Evolutionary conservation across 768 basidiomycete species (phyloP).

Genomic region (Boletus rubroflammeus): DNA sequence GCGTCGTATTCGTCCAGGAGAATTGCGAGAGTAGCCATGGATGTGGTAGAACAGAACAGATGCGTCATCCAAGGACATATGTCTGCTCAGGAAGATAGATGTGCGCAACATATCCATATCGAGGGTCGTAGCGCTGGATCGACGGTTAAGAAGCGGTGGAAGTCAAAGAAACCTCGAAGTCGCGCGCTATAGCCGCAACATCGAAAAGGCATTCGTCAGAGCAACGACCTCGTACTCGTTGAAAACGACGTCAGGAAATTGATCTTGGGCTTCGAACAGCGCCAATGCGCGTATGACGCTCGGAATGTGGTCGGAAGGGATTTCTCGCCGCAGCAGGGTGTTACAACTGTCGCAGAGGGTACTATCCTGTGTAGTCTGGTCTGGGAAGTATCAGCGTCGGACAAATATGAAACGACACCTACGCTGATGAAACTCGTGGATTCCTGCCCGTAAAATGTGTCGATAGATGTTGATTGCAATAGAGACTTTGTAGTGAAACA

Average conservation of each 20-base stretch:
- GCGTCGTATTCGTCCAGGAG: neutral
- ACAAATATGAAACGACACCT: neutral
- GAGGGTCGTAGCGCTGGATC: neutral
- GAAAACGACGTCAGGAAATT: neutral
- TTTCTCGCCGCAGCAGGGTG: conserved; percentile 12
- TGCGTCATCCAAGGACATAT: neutral
- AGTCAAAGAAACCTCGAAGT: neutral
- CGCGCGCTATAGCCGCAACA: conserved; percentile 15
- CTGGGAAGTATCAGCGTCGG: neutral
- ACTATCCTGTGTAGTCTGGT: conserved; percentile 6
- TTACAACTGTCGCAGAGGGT: conserved; percentile 14
- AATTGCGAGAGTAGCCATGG: neutral
- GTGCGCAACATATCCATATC: conserved; percentile 4
- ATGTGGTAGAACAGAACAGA: neutral
- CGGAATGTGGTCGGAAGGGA: conserved; percentile 20
- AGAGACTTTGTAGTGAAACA: neutral
- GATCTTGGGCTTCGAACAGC: conserved; percentile 15
- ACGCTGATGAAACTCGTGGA: conserved; percentile 12
- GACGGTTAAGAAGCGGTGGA: neutral
- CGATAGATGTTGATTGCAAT: neutral
- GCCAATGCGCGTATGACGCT: conserved; percentile 21
- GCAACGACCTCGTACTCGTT: conserved; percentile 15
- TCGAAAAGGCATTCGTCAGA: conserved; percentile 21
- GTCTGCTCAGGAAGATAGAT: neutral
- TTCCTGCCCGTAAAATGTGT: conserved; percentile 2